Conservation (phyloP, 225 moss, liverwort and hornwort species). For the Neckera pumila region DNA sequence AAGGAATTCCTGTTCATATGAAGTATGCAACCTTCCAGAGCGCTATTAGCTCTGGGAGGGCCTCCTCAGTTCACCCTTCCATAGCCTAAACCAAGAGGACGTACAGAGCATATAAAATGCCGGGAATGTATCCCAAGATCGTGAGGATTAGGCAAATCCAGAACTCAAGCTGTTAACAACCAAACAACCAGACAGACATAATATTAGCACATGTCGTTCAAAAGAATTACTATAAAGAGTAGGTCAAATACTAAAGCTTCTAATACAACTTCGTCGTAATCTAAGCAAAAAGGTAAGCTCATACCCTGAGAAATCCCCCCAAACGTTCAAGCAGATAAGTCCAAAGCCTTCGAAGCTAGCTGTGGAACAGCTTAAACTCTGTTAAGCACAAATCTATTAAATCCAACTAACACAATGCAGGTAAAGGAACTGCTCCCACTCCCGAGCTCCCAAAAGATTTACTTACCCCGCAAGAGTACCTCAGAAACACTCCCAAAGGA, state of each 20-base stretch:
- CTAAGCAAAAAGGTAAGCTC: not conserved
- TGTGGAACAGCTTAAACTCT: no score
- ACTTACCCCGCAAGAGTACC: conserved; percentile 28
- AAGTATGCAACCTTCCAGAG: not conserved
- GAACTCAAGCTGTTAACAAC: conserved; percentile 22
- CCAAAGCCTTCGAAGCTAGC: no score
- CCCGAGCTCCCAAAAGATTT: not conserved
- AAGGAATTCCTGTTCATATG: not conserved
- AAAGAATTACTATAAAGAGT: not conserved
- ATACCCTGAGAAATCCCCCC: not conserved
- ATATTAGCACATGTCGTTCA: not conserved
- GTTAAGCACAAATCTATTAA: no score
- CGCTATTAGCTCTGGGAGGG: not conserved
- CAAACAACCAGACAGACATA: not conserved
- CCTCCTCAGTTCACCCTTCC: not conserved
- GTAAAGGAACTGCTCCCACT: not conserved
- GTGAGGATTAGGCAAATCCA: conserved; percentile 41
- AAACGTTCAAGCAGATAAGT: not conserved
- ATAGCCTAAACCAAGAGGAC: conserved; percentile 13
- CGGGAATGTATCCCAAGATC: conserved; percentile 44
- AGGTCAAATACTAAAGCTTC: no score
- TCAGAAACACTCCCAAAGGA: conserved; percentile 46
- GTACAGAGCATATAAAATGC: conserved; percentile 39
- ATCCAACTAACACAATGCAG: not conserved
- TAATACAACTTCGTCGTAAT: not conserved